phyloP scores from a whole-genome alignment of 2,329 filamentous ascomycete species.

The Elsinoe batatas region DNA sequence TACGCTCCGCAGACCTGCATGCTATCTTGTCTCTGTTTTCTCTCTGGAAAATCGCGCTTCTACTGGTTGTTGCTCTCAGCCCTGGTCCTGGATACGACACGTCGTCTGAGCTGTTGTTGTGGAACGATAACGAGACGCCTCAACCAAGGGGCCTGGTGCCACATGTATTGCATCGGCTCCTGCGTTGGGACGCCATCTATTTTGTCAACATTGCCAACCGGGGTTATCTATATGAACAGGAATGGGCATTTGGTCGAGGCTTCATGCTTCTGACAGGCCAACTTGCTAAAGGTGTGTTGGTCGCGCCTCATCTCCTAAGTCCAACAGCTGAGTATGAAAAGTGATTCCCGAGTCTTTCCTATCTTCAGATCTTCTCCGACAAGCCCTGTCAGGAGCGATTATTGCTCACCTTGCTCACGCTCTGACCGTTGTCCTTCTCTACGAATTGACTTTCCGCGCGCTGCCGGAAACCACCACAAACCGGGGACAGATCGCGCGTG shows the following conservation, averaged over 20 bases:
- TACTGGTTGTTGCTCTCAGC: conserved; percentile 50
- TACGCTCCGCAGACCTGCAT: conserved; percentile 13
- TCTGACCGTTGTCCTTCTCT: conserved; percentile 61
- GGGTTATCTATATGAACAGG: conserved; percentile 67
- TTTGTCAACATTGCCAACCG: conserved; percentile 53
- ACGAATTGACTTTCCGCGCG: conserved; percentile 52
- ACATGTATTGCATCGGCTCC: conserved; percentile 47
- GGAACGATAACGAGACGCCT: conserved; percentile 22
- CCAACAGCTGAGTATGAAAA: conserved; percentile 23
- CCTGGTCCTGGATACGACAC: conserved; percentile 65
- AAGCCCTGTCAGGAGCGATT: conserved; percentile 49
- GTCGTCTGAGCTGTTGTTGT: conserved; percentile 50
- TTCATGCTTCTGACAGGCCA: conserved; percentile 38
- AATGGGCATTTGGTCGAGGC: conserved; percentile 69
- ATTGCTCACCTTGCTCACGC: conserved; percentile 69
- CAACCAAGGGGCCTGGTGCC: conserved; percentile 12
- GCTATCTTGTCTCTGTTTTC: conserved; percentile 38
- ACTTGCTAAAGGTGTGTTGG: conserved; percentile 33
- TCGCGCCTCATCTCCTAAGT: conserved; percentile 27
- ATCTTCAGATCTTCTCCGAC: conserved; percentile 20
- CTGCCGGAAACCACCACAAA: conserved; percentile 32
- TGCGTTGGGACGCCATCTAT: conserved; percentile 75
- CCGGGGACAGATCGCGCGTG: conserved; percentile 47
- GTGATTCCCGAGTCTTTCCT: conserved; percentile 15
- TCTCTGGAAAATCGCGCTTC: conserved; percentile 57